Conservation (phyloP, 345 rosid genomes). For the Pelargonium nanum region DNA sequence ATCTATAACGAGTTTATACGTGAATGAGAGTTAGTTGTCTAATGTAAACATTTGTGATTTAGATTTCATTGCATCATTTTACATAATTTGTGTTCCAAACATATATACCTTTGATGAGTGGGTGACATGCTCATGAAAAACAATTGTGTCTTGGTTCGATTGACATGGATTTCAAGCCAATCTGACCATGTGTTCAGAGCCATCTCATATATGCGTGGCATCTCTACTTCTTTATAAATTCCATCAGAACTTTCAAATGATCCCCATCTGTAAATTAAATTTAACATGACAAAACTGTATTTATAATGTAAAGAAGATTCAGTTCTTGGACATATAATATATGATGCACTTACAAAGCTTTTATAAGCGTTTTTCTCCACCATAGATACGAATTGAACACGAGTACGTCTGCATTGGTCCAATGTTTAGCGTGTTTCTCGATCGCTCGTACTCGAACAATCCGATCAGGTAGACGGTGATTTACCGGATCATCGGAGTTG, state of each 20-base stretch:
- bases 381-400: slow-evolving; percentile 82
- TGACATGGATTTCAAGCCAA: slow-evolving; percentile 69
- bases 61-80: neutral
- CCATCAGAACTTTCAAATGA: slow-evolving; percentile 55
- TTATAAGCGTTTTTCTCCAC: slow-evolving; percentile 75
- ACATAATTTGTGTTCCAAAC: no score
- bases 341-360: slow-evolving; percentile 52
- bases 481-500: slow-evolving; percentile 72
- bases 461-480: slow-evolving; percentile 60
- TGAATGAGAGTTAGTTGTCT: neutral
- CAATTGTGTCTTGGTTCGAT: slow-evolving; percentile 49
- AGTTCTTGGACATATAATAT: no score
- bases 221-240: slow-evolving; percentile 52
- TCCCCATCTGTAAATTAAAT: no score
- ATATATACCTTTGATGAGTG: slow-evolving; percentile 57
- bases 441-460: slow-evolving; percentile 70
- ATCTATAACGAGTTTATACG: no score
- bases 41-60: neutral
- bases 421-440: slow-evolving; percentile 64
- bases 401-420: slow-evolving; percentile 67
- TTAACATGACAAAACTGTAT: no score
- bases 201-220: slow-evolving; percentile 75
- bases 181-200: slow-evolving; percentile 68
- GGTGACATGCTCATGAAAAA: slow-evolving; percentile 89
- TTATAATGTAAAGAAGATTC: no score